A percentile compares a stretch with the other conserved stretches of the same genome.
Evolutionary conservation across 768 basidiomycete genomes (phyloP).

Genomic region (Boletus pseudopeckii): DNA sequence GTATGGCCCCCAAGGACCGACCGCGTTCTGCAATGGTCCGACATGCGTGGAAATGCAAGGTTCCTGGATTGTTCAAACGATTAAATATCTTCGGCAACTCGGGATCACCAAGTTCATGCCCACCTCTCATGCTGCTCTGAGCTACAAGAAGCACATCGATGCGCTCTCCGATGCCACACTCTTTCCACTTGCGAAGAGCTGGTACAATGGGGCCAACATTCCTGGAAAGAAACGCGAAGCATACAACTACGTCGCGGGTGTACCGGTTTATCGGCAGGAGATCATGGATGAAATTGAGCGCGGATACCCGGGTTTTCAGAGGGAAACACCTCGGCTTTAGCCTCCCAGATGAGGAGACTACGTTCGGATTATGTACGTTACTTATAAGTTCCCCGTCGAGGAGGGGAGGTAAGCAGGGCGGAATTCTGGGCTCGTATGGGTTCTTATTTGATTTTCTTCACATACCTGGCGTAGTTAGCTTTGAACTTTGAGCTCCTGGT

Average conservation of each 20-base stretch:
- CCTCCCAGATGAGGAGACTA: too few relatives aligned
- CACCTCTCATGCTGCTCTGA: slow-evolving; percentile 5
- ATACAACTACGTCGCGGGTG: slow-evolving; percentile 4
- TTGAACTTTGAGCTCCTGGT: too few relatives aligned
- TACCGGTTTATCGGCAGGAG: slow-evolving; percentile 1
- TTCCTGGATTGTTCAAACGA: slow-evolving; percentile 10
- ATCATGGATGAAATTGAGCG: slow-evolving; percentile 11
- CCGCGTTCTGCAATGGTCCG: slow-evolving; percentile 4
- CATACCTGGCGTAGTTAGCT: too few relatives aligned
- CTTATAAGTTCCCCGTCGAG: too few relatives aligned
- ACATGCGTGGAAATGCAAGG: slow-evolving; percentile 9
- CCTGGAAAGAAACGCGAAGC: slow-evolving; percentile 8
- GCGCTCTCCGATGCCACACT: slow-evolving; percentile 2
- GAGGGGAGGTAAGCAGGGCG: too few relatives aligned
- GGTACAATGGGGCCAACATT: slow-evolving; percentile 3
- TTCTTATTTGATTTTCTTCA: too few relatives aligned
- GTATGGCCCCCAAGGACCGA: slow-evolving; percentile 16
- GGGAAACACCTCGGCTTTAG: slow-evolving; percentile 1
- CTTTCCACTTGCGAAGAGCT: slow-evolving; percentile 2
- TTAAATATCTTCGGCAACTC: slow-evolving; percentile 5
- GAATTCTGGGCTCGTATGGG: too few relatives aligned
- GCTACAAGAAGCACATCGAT: slow-evolving; percentile 7
- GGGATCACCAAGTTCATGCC: slow-evolving; percentile 11
- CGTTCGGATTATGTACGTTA: too few relatives aligned
- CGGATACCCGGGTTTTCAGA: slow-evolving; percentile 13